Base-by-base conservation (phyloP, 129 eudicot species). In the Smallanthus sonchifolius region DNA sequence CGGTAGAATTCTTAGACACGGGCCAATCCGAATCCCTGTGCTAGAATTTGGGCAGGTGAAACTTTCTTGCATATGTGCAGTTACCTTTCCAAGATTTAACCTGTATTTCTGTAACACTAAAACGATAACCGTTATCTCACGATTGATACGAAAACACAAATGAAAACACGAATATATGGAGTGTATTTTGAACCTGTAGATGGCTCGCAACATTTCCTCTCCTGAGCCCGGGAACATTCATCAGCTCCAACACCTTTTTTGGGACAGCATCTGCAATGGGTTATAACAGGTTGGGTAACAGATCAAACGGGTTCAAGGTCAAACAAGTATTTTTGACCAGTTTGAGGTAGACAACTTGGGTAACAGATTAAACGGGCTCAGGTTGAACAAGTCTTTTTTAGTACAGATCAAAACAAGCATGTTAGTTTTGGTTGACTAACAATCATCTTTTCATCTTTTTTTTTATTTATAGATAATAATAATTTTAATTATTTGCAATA, bases 191-290 rank as follows among this genome's bases (percentile, higher is more conserved):
- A 72, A 85, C 93, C 93, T 88, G 90, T 63, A 86, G 45, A 88
- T 88, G 91, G 74, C 91, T 88, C 24, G 95, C 95, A 16, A 87
- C 85, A 51, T 87, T 79, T 62, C 85, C 85, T 65, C 85, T 77
- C 20, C 73, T 77, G 45, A 87, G 75, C 42, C 84, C 87, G 0
- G 87, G 86, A 8, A 85, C 90, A 36, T 83, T 80, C 88, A 85
- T 88, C 10, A 63, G 69, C 76, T 86, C 85, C 45, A 78, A 82
- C 35, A 81, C 81, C 76, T 73, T 86, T 75, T 87, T 83, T 0
- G 88, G 85, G 56, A 75, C 81, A 37, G 80, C 76, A 35, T 80
- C 81, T 86, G 68, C 38, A 56, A 19, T 30, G 51, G 0, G 56
- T n/a, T n/a, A 49, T n/a, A 7, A 24, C 17, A 16, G 1, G 3